Evolutionary conservation across 2,329 filamentous ascomycete genomes (phyloP).

Genomic region (Alternaria postmessia): DNA sequence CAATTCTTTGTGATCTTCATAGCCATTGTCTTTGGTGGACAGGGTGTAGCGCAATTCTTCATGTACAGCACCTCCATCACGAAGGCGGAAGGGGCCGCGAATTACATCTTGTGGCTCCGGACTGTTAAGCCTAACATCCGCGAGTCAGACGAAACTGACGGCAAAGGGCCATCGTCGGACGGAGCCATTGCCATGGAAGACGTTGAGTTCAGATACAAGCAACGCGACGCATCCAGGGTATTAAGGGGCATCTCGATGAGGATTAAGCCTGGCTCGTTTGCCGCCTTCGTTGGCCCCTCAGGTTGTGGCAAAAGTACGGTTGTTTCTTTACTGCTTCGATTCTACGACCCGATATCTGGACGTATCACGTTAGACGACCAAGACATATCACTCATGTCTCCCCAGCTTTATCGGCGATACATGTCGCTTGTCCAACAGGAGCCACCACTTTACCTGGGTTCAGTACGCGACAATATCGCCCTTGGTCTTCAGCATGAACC

Average conservation of each 20-base stretch:
- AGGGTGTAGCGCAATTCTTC: conserved; percentile 10
- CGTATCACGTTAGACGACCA: conserved; percentile 80
- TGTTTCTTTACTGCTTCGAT: conserved; percentile 86
- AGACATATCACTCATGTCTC: conserved; percentile 56
- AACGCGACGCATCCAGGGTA: background rate
- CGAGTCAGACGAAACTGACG: conserved; percentile 26
- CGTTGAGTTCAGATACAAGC: conserved; percentile 9
- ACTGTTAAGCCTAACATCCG: conserved; percentile 43
- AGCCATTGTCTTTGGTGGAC: conserved; percentile 44
- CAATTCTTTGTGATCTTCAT: conserved; percentile 63
- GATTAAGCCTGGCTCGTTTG: conserved; percentile 57
- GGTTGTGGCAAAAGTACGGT: conserved; percentile 94
- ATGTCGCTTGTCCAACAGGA: conserved; percentile 91
- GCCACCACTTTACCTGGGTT: conserved; percentile 89
- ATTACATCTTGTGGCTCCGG: conserved; percentile 54
- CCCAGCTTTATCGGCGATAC: conserved; percentile 70
- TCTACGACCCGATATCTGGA: conserved; percentile 80
- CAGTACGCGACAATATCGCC: conserved; percentile 81
- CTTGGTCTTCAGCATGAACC: background rate
- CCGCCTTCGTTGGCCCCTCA: conserved; percentile 77
- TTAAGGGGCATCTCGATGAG: conserved; percentile 26
- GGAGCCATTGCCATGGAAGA: conserved; percentile 8
- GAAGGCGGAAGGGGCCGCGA: conserved; percentile 84
- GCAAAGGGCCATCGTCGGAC: background rate
- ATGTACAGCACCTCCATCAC: conserved; percentile 70